A percentile compares a stretch with the other conserved stretches of the same genome.
These are phyloP conservation scores for Aspergillus tubingensis DNA, from an alignment of 2,329 filamentous ascomycete genomes.

Conservation along the genomic window DNA sequence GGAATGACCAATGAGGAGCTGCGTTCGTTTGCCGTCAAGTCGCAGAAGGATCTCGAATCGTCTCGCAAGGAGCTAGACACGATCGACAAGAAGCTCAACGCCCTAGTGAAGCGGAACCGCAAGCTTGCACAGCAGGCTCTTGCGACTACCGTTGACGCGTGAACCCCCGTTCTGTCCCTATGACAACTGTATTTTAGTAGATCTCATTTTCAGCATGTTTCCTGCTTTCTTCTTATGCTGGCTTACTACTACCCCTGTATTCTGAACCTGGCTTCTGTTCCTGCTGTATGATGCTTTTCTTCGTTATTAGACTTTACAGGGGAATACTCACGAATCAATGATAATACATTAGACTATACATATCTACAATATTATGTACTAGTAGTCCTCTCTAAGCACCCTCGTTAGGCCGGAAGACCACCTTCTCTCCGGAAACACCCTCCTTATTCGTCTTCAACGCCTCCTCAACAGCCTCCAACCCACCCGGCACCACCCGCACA, in stretches of 20 bases:
- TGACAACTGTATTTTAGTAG: too few relatives aligned
- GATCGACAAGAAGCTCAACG: conserved; percentile 47
- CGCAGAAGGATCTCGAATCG: conserved; percentile 67
- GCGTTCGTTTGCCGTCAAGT: conserved; percentile 40
- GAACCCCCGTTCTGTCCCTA: too few relatives aligned
- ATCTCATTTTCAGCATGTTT: too few relatives aligned
- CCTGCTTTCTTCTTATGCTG: too few relatives aligned
- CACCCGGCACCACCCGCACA: conserved; percentile 29
- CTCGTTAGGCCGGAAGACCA: conserved; percentile 16
- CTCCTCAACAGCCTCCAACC: conserved; percentile 25
- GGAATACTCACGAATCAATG: too few relatives aligned
- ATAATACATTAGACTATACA: too few relatives aligned
- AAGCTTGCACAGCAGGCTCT: conserved; percentile 47
- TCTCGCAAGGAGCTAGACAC: conserved; percentile 67
- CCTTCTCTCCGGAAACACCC: conserved; percentile 24
- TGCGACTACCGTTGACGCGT: conserved; percentile 17
- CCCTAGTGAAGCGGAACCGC: conserved; percentile 46
- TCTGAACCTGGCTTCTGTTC: too few relatives aligned
- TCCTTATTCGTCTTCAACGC: conserved; percentile 21
- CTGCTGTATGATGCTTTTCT: too few relatives aligned
- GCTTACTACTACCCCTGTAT: too few relatives aligned
- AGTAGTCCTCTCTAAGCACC: not conserved
- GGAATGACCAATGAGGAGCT: conserved; percentile 46
- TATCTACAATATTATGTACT: too few relatives aligned
- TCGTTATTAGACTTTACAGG: too few relatives aligned